Base-by-base conservation (phyloP, 768 basidiomycete species). In the Hericium coralloides region DNA sequence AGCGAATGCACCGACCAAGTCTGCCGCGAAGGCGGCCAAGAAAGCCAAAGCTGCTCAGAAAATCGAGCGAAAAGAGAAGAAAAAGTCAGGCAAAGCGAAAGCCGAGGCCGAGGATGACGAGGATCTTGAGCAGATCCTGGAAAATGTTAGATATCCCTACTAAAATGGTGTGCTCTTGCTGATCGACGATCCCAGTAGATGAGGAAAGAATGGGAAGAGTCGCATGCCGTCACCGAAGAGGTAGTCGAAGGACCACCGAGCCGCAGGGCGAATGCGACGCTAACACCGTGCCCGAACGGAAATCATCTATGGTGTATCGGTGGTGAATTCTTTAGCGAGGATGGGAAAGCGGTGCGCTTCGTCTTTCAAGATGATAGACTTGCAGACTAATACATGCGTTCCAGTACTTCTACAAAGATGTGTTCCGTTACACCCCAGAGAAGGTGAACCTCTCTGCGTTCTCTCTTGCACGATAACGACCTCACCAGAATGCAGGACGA, bases 311-410 rank as follows among this genome's bases (percentile, higher is more conserved):
- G 87, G 88, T 86, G 78, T 59, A 85, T 92, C 37, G 90, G 90
- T 0, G 90, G 91, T 6, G 92, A 93, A 66, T 92, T 84, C 68
- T 95, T 93, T 66, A 84, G 83, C 58, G 90, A 94, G 49, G 94
- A 95, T 58, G 83, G 83, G 12, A 88, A 83, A 66, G 86, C 90
- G 15, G 87, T 90, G 60, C 48, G 79, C 67, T 31, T n/a, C 23
- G 49, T 6, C 45, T 10, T 12, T 39, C n/a, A 5, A 53, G 38
- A 43, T 41, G 17, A 31, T 9, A 22, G 49, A 47, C 3, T 8
- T 14, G 31, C 23, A 2, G 20, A 8, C 31, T 31, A 9, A 31
- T 9, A 8, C 10, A 31, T 31, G 0, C 31, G 31, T 10, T 20
- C 3, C 52, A 90, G 87, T 81, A 91, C 66, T 91, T 92, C 69